Conservation (phyloP, 768 basidiomycete genomes). For the Mrakia hoshinonis region DNA sequence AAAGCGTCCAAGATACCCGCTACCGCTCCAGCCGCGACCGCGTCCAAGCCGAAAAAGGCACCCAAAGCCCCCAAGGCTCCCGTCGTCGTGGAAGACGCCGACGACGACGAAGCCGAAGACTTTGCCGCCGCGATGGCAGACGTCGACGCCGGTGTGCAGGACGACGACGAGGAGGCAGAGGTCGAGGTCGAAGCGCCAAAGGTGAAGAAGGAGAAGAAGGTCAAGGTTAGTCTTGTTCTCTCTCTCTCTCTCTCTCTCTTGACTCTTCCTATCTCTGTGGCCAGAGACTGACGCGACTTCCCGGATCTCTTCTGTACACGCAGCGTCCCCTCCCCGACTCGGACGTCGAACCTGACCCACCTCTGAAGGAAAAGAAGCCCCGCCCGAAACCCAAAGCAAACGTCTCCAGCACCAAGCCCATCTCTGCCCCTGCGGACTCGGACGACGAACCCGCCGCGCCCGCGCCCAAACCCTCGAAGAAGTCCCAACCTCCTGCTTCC, state of each 20-base stretch:
- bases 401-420: neutral
- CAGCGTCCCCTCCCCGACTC: neutral
- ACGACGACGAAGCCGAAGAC: neutral
- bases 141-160: neutral
- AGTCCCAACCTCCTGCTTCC: neutral
- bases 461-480: neutral
- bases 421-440: neutral
- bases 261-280: no score
- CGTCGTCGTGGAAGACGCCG: neutral
- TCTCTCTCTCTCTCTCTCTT: no score
- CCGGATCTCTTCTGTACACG: neutral
- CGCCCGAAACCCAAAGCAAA: neutral
- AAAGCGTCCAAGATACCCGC: neutral
- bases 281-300: neutral
- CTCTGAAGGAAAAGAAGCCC: slow-evolving; percentile 1
- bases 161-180: neutral
- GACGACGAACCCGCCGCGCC: neutral
- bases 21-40: neutral
- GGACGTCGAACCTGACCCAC: neutral
- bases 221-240: neutral
- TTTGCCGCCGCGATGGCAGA: slow-evolving; percentile 7
- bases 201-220: slow-evolving; percentile 2
- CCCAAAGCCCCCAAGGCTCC: neutral
- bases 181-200: neutral
- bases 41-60: neutral